Base-by-base conservation (phyloP, 2,329 filamentous ascomycete species). In the Nemania abortiva region DNA sequence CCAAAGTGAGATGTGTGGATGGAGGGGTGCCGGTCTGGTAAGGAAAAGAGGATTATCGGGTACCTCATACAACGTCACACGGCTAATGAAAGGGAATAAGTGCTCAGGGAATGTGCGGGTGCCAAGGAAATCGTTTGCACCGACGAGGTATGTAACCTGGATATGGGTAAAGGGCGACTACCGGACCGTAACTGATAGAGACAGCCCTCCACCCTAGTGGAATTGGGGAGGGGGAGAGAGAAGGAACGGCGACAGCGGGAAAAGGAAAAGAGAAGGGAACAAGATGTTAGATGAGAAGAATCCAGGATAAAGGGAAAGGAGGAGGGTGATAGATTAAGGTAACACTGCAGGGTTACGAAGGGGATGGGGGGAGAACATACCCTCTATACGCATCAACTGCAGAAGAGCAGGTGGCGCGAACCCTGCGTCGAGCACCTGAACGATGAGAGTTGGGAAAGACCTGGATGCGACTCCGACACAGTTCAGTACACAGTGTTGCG, bases 301-400 rank as follows among this genome's bases (percentile, higher is more conserved):
- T 68, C 72, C 69, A 69, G 71, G 71, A 72, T 72, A 73, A 73
- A 71, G 72, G 60, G 68, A 65, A 68, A 66, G 71, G 64, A 70
- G 67, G 69, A 70, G 74, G 75, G 74, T 74, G 71, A 74, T 73
- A 70, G 72, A 75, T 72, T 73, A 66, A 72, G 70, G 73, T 74
- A 73, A 73, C 63, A 72, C 69, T 74, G 73, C 74, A 74, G 72
- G 66, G 75, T 74, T 58, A 47, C 69, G 57, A 52, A 64, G 63
- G 71, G 71, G 69, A 55, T 55, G 54, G 65, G 71, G 63, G 65
- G 64, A 70, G 69, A 65, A 62, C 58, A 61, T 68, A 62, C 52
- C 15, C 24, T 54, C 52, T 54, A 34, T 4, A 34, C 52, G 45
- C 58, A 69, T 74, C 69, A 69, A 60, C 53, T 70, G 59, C 62